Evolutionary conservation across 805 yeast species (phyloP), one percentile per base, ranked within the genome.

Genomic region (Yarrowia yakushimensis): DNA sequence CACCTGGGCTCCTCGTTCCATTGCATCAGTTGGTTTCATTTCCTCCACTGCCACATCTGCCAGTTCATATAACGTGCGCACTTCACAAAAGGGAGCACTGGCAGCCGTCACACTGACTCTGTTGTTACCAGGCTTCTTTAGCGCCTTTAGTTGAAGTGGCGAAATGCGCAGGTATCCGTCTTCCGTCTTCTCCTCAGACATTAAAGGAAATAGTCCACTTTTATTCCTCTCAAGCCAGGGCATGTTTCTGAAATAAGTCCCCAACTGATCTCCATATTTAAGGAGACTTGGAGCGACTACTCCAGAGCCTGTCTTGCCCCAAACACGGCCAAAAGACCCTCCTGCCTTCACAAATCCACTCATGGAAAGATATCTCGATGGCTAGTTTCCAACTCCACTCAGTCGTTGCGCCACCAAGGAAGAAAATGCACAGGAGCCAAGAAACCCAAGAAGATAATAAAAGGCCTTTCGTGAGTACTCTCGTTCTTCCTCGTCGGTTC

Each of bases 401-500:
- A 55, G 30, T 11, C 61, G 61, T 23, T 88, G 96, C 3, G 96
- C 91, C 62, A 88, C 84, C 67, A 90, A 84, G 30, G 93, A 86
- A 72, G 90, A 90, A 33, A 85, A 75, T 13, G 88, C 92, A 71
- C 96, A 88, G 17, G 91, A 82, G 0, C 93, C 90, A 15, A 90
- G 72, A 67, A 88, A 90, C 15, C 96, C 96, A 28, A 90, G 76
- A 28, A 90, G 79, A 66, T 89, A 74, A 68, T 74, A 74, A 65
- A 73, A 74, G 1, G 96, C 96, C 65, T 81, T 79, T 52, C 97
- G 77, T 0, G 96, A 88, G 68, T 84, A 86, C 60, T 79, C 76
- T 57, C 92, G 76, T 71, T 90, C 96, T 68, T 90, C 96, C 67
- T 90, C 96, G 66, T 89, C 96, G 2, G 94, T 83, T 18, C 97